Evolutionary conservation across 352 stramenopile genomes (phyloP).

Genomic region (Phytophthora pini): DNA sequence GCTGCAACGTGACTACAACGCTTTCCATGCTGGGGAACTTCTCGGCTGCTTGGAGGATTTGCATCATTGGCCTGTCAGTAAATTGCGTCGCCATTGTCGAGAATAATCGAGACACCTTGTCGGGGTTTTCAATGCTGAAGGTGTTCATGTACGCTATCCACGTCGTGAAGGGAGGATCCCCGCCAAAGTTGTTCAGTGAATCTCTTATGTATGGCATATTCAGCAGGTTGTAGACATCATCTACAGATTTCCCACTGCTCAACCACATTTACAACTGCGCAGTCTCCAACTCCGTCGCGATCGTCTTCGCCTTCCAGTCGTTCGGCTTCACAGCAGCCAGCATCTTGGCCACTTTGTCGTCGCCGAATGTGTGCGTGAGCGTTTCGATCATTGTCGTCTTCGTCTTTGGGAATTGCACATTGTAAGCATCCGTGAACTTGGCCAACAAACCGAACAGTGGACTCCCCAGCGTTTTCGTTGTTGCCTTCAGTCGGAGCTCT

Average conservation of each 20-base stretch:
- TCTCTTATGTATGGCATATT: background rate
- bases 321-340: slow-evolving; percentile 1
- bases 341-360: background rate
- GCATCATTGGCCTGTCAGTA: background rate
- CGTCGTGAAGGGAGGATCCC: background rate
- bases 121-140: no score
- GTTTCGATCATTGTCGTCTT: slow-evolving; percentile 3
- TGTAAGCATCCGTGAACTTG: background rate
- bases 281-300: slow-evolving; percentile 5
- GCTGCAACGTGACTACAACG: background rate
- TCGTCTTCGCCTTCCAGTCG: background rate
- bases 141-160: background rate
- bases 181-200: background rate
- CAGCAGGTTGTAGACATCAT: background rate
- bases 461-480: no score
- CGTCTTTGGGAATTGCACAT: background rate
- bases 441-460: no score
- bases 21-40: background rate
- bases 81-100: background rate
- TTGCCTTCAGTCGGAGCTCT: no score
- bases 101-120: background rate
- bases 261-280: slow-evolving; percentile 7
- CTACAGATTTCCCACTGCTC: background rate
- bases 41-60: background rate
- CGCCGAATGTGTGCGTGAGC: background rate